A percentile compares a stretch with the other conserved stretches of the same genome.
Conservation (phyloP, 2,329 filamentous ascomycete species). For the Pseudogymnoascus sp. region DNA sequence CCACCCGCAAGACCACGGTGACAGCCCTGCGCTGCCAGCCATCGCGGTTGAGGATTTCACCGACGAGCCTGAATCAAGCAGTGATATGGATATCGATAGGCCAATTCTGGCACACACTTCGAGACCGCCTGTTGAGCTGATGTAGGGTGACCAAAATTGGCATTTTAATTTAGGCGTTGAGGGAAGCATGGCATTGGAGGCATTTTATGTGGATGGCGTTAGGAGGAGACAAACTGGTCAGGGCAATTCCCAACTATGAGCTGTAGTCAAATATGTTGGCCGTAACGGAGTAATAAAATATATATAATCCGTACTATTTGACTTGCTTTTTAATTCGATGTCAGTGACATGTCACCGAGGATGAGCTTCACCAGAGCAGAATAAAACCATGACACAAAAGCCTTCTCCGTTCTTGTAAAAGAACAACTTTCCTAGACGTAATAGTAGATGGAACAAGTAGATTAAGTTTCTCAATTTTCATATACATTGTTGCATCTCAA, state of each 20-base stretch:
- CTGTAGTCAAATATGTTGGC: neutral
- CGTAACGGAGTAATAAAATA: neutral
- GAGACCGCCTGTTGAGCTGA: constrained; percentile 58
- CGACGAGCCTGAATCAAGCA: constrained; percentile 39
- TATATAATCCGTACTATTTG: neutral
- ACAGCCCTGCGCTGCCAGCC: constrained; percentile 50
- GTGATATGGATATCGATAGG: constrained; percentile 35
- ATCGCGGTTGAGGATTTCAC: constrained; percentile 63
- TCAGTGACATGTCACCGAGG: neutral
- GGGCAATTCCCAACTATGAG: neutral
- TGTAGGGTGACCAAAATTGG: constrained; percentile 31
- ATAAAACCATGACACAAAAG: neutral
- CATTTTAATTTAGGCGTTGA: neutral
- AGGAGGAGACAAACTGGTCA: neutral
- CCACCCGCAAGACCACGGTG: constrained; percentile 49
- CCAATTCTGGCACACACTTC: constrained; percentile 52
- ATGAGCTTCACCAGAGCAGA: neutral
- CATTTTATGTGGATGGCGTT: constrained; percentile 2
- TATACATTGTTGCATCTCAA: constrained; percentile 8
- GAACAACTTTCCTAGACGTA: neutral
- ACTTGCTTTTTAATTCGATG: neutral
- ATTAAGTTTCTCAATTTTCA: neutral
- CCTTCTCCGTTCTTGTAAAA: neutral
- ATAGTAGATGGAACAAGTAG: neutral
- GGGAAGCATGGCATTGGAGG: neutral